Base-by-base conservation (phyloP, 306 rosid species). In the Argentina anserina region DNA sequence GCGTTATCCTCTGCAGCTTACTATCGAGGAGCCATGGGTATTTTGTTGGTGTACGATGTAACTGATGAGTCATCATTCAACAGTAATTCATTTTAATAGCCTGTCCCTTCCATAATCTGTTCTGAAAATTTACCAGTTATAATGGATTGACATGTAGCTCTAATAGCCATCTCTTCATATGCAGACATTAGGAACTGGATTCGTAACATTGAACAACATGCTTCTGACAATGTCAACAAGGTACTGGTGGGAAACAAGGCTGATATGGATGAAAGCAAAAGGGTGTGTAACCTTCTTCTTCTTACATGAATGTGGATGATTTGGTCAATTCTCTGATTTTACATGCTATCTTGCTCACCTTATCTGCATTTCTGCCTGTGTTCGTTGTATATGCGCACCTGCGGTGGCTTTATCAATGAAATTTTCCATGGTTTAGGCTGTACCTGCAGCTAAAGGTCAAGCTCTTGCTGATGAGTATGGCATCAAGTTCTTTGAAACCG, bases 401-500 rank as follows among this genome's bases (percentile, higher is more conserved):
- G 9, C 26, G 29, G 21, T 21, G 40, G 72, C 46, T 72, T 21
- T 63, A 45, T 7, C 6, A 67, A 36, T 21, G 47, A 23, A 29
- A 21, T 73, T 37, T 25, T 46, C 69, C 77, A 69, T 81, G 71
- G 72, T 36, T 11, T 77, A 91, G 95, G 95, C 90, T 71, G 92
- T 89, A 69, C 97, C 97, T 39, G 85, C 97, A 42, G 77, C 97
- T 50, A 88, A 79, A 80, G 97, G 97, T 56, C 97, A 90, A 84
- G 97, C 97, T 33, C 97, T 90, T 84, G 97, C 97, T 65, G 97
- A 90, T 77, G 97, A 90, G 85, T 90, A 85, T 81, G 92, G 94
- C 34, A 90, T 90, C 86, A 85, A 90, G 85, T 90, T 90, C 82
- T 88, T 88, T 66, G 94, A 90, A 81, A 90, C 94, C 45, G 97